These are phyloP conservation scores for Brassica napus DNA, from an alignment of 345 rosid species.

Conservation along the genomic window DNA sequence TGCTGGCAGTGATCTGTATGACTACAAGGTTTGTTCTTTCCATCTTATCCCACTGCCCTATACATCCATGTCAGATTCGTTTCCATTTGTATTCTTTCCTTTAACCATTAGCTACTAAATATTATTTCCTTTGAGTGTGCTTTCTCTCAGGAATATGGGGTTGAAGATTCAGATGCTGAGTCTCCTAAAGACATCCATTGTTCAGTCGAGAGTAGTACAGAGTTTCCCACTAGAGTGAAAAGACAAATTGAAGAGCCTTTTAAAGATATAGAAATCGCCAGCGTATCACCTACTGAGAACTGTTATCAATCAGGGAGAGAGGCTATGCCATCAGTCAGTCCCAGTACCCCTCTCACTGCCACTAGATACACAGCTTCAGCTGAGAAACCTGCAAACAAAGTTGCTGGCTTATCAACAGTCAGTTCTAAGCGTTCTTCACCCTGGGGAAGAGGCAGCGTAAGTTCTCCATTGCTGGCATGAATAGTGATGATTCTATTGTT, in stretches of 20 bases:
- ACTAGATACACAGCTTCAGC: slow-evolving; percentile 58
- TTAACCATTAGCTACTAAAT: slow-evolving; percentile 8
- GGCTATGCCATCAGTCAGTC: slow-evolving; percentile 64
- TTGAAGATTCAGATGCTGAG: slow-evolving; percentile 79
- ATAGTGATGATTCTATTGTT: not conserved
- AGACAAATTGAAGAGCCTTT: slow-evolving; percentile 54
- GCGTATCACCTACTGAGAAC: slow-evolving; percentile 55
- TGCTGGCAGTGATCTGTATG: slow-evolving; percentile 83
- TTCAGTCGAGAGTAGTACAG: slow-evolving; percentile 55
- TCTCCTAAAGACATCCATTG: slow-evolving; percentile 60
- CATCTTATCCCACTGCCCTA: slow-evolving; percentile 20
- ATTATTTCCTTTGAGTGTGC: slow-evolving; percentile 11
- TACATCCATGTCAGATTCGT: not conserved
- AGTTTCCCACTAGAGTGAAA: slow-evolving; percentile 47
- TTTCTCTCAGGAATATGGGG: slow-evolving; percentile 68
- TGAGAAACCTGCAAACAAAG: slow-evolving; percentile 64
- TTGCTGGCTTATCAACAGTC: slow-evolving; percentile 49
- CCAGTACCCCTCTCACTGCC: slow-evolving; percentile 54
- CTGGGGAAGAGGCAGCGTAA: slow-evolving; percentile 89
- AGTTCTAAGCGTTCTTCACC: slow-evolving; percentile 67
- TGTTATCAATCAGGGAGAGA: slow-evolving; percentile 77
- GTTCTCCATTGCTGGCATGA: slow-evolving; percentile 39
- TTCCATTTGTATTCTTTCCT: slow-evolving; percentile 22
- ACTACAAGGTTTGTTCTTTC: slow-evolving; percentile 69
- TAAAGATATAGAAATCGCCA: slow-evolving; percentile 55